phyloP scores from a whole-genome alignment of 1,284 basidiomycete genomes.

The Cryptococcus sp. region DNA sequence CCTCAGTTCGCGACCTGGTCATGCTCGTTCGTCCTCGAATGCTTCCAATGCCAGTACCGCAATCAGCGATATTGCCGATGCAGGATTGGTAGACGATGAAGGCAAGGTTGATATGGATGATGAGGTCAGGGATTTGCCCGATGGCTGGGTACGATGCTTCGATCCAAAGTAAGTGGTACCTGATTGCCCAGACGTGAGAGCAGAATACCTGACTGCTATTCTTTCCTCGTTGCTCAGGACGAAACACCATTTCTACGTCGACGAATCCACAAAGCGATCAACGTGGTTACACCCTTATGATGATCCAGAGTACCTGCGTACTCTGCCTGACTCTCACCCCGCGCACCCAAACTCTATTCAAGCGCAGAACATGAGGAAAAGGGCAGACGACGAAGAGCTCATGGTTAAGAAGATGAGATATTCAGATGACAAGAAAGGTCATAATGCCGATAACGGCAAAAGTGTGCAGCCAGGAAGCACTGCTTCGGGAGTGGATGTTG shows the following conservation, averaged over 20 bases:
- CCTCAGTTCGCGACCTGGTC: conserved; percentile 9
- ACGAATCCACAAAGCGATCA: conserved; percentile 36
- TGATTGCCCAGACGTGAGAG: background rate
- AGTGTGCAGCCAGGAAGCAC: conserved; percentile 2
- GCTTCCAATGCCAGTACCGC: conserved; percentile 9
- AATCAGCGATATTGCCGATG: conserved; percentile 11
- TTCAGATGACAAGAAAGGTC: conserved; percentile 1
- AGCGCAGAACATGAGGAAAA: conserved; percentile 28
- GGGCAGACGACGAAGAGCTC: conserved; percentile 28
- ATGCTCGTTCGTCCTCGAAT: conserved; percentile 7
- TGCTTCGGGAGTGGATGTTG: background rate
- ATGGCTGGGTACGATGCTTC: conserved; percentile 48
- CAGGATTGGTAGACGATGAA: conserved; percentile 21
- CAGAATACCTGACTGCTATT: background rate
- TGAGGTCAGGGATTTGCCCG: conserved; percentile 43
- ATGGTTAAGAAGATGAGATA: conserved; percentile 13
- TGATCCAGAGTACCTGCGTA: conserved; percentile 42
- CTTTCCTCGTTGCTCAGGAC: conserved; percentile 20
- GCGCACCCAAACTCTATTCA: conserved; percentile 42
- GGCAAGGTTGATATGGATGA: conserved; percentile 39
- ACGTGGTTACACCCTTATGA: conserved; percentile 50
- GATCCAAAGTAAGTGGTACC: conserved; percentile 37
- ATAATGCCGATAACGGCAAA: background rate
- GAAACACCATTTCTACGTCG: conserved; percentile 47
- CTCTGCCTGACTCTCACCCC: conserved; percentile 43